Base-by-base conservation (phyloP, 2,329 filamentous ascomycete species). In the Colletotrichum sp. region DNA sequence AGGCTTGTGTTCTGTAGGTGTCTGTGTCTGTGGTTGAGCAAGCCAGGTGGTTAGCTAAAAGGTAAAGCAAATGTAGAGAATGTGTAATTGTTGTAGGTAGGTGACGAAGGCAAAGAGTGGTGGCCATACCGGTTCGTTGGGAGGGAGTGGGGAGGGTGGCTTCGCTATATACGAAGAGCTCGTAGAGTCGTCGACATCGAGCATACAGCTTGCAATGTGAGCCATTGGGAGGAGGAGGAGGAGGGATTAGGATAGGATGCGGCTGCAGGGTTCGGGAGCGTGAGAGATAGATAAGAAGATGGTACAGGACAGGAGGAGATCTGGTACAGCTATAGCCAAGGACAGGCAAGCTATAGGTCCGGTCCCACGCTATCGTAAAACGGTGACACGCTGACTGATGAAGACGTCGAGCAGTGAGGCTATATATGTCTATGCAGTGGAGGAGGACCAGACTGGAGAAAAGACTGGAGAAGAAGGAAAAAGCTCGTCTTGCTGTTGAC, bases 161-260 rank as follows among this genome's bases (percentile, higher is more conserved):
- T 86, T 89, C 79, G 87, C 86, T 87, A 90, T 89, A 88, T 89
- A 87, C 81, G 83, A 85, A 76, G 85, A 80, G 77, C 82, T 82
- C 72, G 79, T 78, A 52, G 79, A 79, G 57, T 86, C 86, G 76
- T 89, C 88, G 74, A 83, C 81, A 79, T 88, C 87, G 79, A 89
- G 84, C 85, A 93, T 87, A 82, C 91, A 92, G 80, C 86, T 89
- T 82, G 89, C 90, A 83, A 93, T 92, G 83, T 93, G 91, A 84
- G 90, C 90, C 91, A 93, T 93, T 83, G 83, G 78, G 79, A 80
- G 43, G 43, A 52, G 43, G 9, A 48, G 39, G n/a, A 48, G 43
- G 43, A 52, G 43, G 43, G 43, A 52, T 52, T 52, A 52, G 55
- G 59, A 74, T 61, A 65, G 71, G 28, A 70, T 70, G 68, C 57